phyloP scores from a whole-genome alignment of 1,284 basidiomycete species.

The Athelia psychrophila region DNA sequence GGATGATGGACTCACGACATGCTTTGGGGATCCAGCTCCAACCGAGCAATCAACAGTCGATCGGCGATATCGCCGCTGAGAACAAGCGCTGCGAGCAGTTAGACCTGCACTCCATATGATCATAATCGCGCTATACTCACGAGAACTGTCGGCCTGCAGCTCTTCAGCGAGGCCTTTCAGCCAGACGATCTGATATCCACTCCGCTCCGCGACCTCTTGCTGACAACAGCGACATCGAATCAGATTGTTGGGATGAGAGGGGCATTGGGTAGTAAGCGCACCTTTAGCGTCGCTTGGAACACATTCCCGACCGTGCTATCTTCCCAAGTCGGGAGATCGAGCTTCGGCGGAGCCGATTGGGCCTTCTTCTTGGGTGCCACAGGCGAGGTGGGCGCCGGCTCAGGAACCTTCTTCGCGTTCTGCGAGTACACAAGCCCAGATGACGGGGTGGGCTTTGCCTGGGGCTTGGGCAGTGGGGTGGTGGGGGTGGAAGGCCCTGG shows the following conservation, averaged over 20 bases:
- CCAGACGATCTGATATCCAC: slow-evolving; percentile 77
- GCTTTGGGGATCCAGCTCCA: slow-evolving; percentile 76
- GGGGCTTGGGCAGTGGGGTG: slow-evolving; percentile 27
- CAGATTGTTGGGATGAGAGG: neutral
- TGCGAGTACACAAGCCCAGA: slow-evolving; percentile 16
- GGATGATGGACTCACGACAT: slow-evolving; percentile 75
- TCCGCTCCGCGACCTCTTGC: slow-evolving; percentile 70
- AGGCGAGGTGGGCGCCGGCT: slow-evolving; percentile 25
- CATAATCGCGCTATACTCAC: neutral
- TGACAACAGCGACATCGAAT: slow-evolving; percentile 27
- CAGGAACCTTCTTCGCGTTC: slow-evolving; percentile 21
- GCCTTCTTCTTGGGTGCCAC: slow-evolving; percentile 47
- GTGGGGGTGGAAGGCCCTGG: slow-evolving; percentile 17
- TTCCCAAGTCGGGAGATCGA: slow-evolving; percentile 73
- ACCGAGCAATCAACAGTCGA: slow-evolving; percentile 81
- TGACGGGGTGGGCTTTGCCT: slow-evolving; percentile 20
- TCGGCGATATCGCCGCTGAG: slow-evolving; percentile 66
- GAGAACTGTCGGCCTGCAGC: slow-evolving; percentile 58
- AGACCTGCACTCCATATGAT: neutral
- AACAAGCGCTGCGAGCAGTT: slow-evolving; percentile 26
- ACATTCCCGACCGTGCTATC: slow-evolving; percentile 63
- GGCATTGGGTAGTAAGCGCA: slow-evolving; percentile 32
- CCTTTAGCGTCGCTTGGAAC: slow-evolving; percentile 80
- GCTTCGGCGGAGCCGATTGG: slow-evolving; percentile 32
- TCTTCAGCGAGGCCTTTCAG: slow-evolving; percentile 79